Percentiles rank a stretch among this genome's conserved stretches.
Conservation (phyloP, 2,329 filamentous ascomycete genomes). For the Zymoseptoria crescenta region DNA sequence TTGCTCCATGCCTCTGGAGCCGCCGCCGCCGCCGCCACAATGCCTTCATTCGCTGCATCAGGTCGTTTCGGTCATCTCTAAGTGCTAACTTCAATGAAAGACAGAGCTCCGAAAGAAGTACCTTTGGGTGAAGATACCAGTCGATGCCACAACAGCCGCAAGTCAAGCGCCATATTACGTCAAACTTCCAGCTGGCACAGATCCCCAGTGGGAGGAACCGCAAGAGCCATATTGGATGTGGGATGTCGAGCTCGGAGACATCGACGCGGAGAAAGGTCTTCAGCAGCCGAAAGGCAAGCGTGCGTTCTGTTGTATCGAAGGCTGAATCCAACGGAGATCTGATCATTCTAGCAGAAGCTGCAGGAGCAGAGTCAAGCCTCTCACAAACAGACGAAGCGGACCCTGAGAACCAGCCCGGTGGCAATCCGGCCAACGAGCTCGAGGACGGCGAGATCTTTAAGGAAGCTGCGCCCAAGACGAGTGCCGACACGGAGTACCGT, state of each 20-base stretch:
- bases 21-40: neutral
- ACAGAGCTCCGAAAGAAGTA: slow-evolving; percentile 7
- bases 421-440: neutral
- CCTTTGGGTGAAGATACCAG: slow-evolving; percentile 12
- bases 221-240: slow-evolving; percentile 27
- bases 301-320: neutral
- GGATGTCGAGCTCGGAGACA: slow-evolving; percentile 14
- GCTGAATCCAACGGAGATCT: neutral
- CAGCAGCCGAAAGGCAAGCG: slow-evolving; percentile 14
- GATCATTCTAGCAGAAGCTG: neutral
- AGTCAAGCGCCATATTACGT: slow-evolving; percentile 19
- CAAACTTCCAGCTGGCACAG: slow-evolving; percentile 21
- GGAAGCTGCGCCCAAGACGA: neutral
- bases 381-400: neutral
- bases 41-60: neutral
- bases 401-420: neutral
- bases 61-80: neutral
- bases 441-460: neutral
- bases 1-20: neutral
- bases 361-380: neutral
- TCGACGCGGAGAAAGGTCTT: slow-evolving; percentile 18
- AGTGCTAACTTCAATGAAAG: neutral
- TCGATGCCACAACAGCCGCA: slow-evolving; percentile 6
- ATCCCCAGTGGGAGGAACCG: slow-evolving; percentile 23
- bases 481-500: neutral